These are phyloP conservation scores for Fusarium anthophilum DNA, from an alignment of 2,329 filamentous ascomycete species.

Conservation along the genomic window DNA sequence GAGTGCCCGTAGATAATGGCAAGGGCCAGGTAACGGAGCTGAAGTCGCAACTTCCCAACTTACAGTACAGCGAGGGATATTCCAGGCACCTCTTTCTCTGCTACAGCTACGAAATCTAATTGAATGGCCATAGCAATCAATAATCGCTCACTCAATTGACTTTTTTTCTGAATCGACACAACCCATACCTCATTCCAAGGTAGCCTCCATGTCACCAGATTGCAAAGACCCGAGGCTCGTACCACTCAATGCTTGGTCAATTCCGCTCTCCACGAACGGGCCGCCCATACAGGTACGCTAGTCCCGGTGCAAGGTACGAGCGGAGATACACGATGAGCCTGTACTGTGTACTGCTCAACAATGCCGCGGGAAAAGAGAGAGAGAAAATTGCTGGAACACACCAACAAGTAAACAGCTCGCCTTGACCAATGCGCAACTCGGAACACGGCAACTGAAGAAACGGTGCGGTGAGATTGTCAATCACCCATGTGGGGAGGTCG, in stretches of 20 bases:
- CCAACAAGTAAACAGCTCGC: neutral
- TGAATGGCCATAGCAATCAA: conserved; percentile 6
- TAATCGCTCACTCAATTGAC: conserved; percentile 32
- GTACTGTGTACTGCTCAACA: conserved; percentile 15
- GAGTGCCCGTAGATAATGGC: neutral
- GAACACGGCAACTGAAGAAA: conserved; percentile 42
- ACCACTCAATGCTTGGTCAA: conserved; percentile 16
- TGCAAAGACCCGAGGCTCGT: conserved; percentile 9
- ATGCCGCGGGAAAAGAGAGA: neutral
- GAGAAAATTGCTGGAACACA: neutral
- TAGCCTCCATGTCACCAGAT: conserved; percentile 30
- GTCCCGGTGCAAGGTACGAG: conserved; percentile 25
- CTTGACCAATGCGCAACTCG: conserved; percentile 33
- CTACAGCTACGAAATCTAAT: neutral
- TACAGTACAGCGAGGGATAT: conserved; percentile 20
- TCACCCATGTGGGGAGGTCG: conserved; percentile 37
- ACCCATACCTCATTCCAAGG: conserved; percentile 18
- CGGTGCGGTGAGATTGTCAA: conserved; percentile 41
- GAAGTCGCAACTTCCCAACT: conserved; percentile 7
- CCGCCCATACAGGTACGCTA: conserved; percentile 29
- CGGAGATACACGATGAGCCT: conserved; percentile 18
- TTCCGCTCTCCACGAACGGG: conserved; percentile 30
- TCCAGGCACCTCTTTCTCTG: conserved; percentile 8
- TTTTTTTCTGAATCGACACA: neutral
- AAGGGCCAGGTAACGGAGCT: neutral